Conservation (phyloP, 345 rosid species). For the Salix udensis region DNA sequence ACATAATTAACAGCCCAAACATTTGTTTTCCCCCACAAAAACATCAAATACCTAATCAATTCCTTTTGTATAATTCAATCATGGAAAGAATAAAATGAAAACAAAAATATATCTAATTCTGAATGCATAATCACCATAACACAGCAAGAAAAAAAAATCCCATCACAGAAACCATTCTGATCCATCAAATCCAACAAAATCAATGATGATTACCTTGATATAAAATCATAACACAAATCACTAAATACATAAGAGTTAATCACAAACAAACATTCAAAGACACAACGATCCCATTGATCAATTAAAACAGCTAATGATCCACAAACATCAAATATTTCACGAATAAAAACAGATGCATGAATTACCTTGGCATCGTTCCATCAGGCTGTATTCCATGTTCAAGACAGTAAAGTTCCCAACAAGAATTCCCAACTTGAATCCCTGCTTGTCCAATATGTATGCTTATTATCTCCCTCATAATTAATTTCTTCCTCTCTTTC, state of each 20-base stretch:
- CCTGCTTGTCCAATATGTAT: slow-evolving; percentile 76
- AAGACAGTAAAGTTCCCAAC: slow-evolving; percentile 80
- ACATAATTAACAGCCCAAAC: not conserved
- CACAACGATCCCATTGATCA: not conserved
- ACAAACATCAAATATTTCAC: not conserved
- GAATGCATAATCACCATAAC: not conserved
- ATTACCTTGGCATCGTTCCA: slow-evolving; percentile 61
- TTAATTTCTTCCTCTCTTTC: slow-evolving; percentile 2
- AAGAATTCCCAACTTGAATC: slow-evolving; percentile 70
- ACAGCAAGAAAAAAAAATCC: not conserved
- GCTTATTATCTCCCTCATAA: slow-evolving; percentile 65
- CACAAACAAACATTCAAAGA: not conserved
- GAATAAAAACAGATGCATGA: not conserved
- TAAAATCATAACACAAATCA: not conserved
- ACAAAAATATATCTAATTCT: not conserved
- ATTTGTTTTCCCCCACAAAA: not conserved
- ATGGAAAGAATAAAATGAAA: not conserved
- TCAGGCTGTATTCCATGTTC: slow-evolving; percentile 73
- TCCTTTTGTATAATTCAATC: not conserved
- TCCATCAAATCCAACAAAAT: not conserved
- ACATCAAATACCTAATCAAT: not conserved
- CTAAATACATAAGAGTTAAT: not conserved
- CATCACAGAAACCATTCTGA: not conserved
- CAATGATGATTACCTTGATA: not conserved
- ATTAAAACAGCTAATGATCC: not conserved